Base-by-base conservation (phyloP, 2,329 filamentous ascomycete genomes). In the Fusarium virguliforme region DNA sequence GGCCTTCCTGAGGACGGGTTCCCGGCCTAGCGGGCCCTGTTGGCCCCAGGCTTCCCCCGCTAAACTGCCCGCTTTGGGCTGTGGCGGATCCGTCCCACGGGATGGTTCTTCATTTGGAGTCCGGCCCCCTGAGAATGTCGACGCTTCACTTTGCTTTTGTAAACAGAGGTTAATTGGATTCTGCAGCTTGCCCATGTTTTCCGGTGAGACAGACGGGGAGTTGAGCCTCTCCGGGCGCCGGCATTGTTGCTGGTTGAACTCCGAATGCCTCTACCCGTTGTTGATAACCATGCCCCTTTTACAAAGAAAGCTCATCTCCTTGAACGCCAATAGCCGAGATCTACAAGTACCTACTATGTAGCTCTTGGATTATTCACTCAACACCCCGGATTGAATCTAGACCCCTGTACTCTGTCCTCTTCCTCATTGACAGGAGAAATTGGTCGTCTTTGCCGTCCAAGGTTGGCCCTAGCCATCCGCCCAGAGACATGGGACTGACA, bases 111-210 rank as follows among this genome's bases (percentile, higher is more conserved):
- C 54, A 64, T 64, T 32, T 3, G 46, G 43, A 58, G 55, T 18
- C 18, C 18, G 50, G 24, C 58, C 68, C 68, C 69, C 69, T 72
- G 61, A 71, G 57, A 18, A 28, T 34, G 64, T 41, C 34, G 60
- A 65, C 10, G 69, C 69, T 61, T 71, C 69, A 46, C 53, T 58
- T 55, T 63, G 51, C 55, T 72, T 72, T 59, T 54, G 57, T 55
- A 60, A 69, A 62, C 48, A 60, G 41, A 58, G 34, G 34, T 35
- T 37, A 62, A 54, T 38, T 6, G 37, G 24, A n/a, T 32, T 30
- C 18, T 24, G 32, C 51, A 37, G 32, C 24, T 37, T 54, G 32
- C 34, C 32, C 32, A 37, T 54, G 32, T 54, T 15, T 35, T 35
- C 32, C 22, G 34, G 34, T 54, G 32, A 54, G 30, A 37, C 18